Percentiles rank a stretch among this genome's conserved stretches.
phyloP scores from a whole-genome alignment of 2,329 filamentous ascomycete species.

The Incumbomyces lentus region DNA sequence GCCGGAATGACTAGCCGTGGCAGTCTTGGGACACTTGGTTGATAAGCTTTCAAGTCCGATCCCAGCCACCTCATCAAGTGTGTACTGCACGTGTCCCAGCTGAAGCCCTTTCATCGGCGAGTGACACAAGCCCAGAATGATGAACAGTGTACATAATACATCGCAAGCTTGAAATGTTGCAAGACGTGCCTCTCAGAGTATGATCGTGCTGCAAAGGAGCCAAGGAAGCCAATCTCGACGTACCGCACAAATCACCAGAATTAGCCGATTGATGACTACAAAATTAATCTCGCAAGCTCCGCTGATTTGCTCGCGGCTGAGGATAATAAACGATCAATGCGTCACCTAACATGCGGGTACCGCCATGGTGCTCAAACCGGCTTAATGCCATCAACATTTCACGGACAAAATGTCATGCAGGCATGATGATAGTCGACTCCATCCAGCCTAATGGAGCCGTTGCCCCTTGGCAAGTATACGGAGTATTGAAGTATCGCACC shows the following conservation, averaged over 20 bases:
- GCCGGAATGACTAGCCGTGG: neutral
- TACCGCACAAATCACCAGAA: neutral
- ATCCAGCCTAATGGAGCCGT: neutral
- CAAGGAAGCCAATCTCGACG: neutral
- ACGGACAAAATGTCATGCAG: constrained; percentile 4
- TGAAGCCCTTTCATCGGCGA: no score
- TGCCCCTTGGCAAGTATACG: neutral
- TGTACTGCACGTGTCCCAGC: no score
- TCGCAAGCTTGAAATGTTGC: no score
- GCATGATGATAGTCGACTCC: neutral
- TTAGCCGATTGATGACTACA: neutral
- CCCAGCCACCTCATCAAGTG: no score
- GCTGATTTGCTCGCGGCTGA: neutral
- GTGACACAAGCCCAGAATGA: no score
- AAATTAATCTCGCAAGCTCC: neutral
- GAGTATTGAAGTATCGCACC: neutral
- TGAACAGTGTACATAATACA: no score
- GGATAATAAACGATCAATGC: neutral
- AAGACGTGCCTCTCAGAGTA: no score
- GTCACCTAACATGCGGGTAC: neutral
- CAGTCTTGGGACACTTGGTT: no score
- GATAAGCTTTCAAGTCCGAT: no score
- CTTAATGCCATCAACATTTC: neutral
- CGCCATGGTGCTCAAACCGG: neutral
- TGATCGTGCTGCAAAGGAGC: neutral